Percentiles rank a stretch among this genome's conserved stretches.
Evolutionary conservation across 768 basidiomycete genomes (phyloP).

Genomic region (Agrocybe praecox): DNA sequence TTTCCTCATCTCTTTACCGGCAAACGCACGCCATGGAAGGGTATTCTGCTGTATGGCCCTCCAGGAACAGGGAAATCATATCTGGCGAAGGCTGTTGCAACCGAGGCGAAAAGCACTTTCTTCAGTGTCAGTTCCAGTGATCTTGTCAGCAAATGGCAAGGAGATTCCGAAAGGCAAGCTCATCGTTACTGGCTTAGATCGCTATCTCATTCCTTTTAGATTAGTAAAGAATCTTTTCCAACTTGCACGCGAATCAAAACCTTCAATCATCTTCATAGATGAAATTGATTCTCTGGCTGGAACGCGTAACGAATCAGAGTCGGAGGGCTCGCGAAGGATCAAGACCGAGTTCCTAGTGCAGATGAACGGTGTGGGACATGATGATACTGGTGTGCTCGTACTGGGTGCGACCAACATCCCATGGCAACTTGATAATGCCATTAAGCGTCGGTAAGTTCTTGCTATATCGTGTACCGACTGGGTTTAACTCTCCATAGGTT

Average conservation of each 20-base stretch:
- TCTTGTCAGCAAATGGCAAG: conserved; percentile 99
- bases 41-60: conserved; percentile 95
- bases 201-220: conserved; percentile 38
- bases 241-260: conserved; percentile 94
- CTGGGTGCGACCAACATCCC: conserved; percentile 98
- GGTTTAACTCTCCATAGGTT: conserved; percentile 52
- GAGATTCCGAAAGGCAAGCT: conserved; percentile 91
- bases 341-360: conserved; percentile 98
- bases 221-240: conserved; percentile 95
- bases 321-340: conserved; percentile 94
- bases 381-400: conserved; percentile 94
- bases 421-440: conserved; percentile 96
- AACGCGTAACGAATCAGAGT: conserved; percentile 94
- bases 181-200: neutral
- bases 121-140: conserved; percentile 96
- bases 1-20: conserved; percentile 99
- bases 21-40: conserved; percentile 96
- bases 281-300: conserved; percentile 97
- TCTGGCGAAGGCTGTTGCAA: conserved; percentile 97
- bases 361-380: conserved; percentile 98
- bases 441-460: conserved; percentile 80
- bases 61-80: conserved; percentile 98
- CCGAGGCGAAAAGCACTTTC: conserved; percentile 99
- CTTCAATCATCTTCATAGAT: conserved; percentile 98
- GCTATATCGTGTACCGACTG: neutral